Evolutionary conservation across 352 stramenopile species (phyloP), one percentile per base, ranked within the genome.

Genomic region (Globisporangium megalacanthum): DNA sequence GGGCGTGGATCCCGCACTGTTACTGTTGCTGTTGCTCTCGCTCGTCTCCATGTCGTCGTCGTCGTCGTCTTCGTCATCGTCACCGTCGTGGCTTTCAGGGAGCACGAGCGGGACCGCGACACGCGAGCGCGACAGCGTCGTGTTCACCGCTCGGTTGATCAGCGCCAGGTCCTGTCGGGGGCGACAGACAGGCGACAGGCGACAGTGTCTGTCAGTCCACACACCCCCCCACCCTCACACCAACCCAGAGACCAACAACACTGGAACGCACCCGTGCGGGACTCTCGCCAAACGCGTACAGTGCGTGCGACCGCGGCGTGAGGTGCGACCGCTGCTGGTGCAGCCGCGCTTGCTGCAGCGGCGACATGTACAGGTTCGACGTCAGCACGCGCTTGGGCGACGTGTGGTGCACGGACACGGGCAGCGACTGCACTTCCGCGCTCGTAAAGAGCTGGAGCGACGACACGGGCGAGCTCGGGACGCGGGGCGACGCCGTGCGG

Each of bases 221-320:
- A 39, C 35, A 13, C 35, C 6, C 35, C 3, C 35, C 35, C 35
- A 39, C 3, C 35, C 42, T 29, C 14, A 48, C 14, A 22, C 3
- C 20, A 29, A 48, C 31, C 35, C 14, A 51, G n/a, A 52, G 5
- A 46, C 17, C 13, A 66, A 58, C 42, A 31, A 58, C 42, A 31
- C 29, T 14, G 19, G 13, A 17, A 80, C 79, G 54, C 77, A 94
- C 85, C 56, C 81, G 66, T 13, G 85, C 77, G 4, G 85, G 83
- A 58, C 83, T 93, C 52, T 95, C 85, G n/a, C 85, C 85, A 69
- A 95, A 91, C 0, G 85, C 85, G 49, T 95, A 95, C 52, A 95
- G 64, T 22, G 81, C 85, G 41, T 93, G 85, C 1, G 83, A 92
- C 0, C 85, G 79, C 13, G 83, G 85, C 0, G 84, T 77, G 13